Conservation (phyloP, 75 land plant species). For the Sequoia sempervirens region DNA sequence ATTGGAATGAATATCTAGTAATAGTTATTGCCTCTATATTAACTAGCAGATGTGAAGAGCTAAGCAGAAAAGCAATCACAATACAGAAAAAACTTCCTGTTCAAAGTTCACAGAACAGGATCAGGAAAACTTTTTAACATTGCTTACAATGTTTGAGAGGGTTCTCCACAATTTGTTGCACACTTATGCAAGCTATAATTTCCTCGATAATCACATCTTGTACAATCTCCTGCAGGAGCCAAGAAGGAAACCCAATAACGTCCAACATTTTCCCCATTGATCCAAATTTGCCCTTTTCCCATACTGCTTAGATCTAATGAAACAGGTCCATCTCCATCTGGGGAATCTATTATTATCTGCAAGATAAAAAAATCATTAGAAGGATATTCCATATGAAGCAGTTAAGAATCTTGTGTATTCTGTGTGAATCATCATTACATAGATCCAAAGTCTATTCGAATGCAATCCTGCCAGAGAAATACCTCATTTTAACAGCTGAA, state of each 20-base stretch:
- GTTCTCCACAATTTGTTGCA: constrained; percentile 58
- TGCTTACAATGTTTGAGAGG: constrained; percentile 84
- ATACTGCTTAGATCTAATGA: constrained; percentile 37
- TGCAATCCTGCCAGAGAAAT: not conserved
- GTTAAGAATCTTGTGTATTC: not conserved
- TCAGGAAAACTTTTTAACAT: not conserved
- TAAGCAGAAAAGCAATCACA: not conserved
- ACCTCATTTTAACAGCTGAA: not conserved
- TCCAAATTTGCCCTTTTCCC: constrained; percentile 56
- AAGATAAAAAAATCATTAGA: not conserved
- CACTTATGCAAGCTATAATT: constrained; percentile 56
- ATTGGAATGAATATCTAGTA: not conserved
- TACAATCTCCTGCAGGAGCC: constrained; percentile 35
- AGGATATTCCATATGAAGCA: not conserved
- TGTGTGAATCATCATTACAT: not conserved
- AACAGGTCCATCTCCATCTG: constrained; percentile 38
- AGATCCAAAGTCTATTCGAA: not conserved
- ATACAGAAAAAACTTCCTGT: not conserved
- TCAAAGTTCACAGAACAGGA: not conserved
- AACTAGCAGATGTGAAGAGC: not conserved
- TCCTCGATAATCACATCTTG: constrained; percentile 68
- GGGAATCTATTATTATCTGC: constrained; percentile 41
- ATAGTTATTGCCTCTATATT: not conserved
- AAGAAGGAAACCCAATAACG: constrained; percentile 32
- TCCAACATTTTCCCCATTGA: constrained; percentile 41